Percentiles rank a stretch among this genome's conserved stretches.
Evolutionary conservation across 345 rosid species (phyloP).

Genomic region (Populus pruinosa): DNA sequence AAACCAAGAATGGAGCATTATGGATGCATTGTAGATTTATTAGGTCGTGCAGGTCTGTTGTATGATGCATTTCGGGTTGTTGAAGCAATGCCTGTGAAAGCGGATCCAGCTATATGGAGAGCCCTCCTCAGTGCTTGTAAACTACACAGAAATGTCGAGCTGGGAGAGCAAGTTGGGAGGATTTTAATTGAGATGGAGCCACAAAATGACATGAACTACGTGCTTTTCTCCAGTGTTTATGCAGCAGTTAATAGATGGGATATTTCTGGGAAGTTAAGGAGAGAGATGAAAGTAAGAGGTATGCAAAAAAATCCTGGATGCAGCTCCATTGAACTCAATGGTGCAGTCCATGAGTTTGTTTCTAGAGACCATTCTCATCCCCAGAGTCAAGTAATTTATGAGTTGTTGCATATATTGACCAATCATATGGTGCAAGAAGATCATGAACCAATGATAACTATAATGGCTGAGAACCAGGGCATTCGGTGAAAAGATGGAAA

Average conservation of each 20-base stretch:
- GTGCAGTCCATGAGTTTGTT: slow-evolving; percentile 21
- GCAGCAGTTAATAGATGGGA: slow-evolving; percentile 21
- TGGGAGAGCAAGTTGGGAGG: slow-evolving; percentile 17
- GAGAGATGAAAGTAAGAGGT: slow-evolving; percentile 17
- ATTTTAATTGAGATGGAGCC: slow-evolving; percentile 22
- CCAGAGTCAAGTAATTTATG: slow-evolving; percentile 7
- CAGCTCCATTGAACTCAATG: slow-evolving; percentile 16
- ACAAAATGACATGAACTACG: slow-evolving; percentile 21
- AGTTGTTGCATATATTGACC: slow-evolving; percentile 8
- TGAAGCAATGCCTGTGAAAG: slow-evolving; percentile 12
- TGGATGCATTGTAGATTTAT: slow-evolving; percentile 14
- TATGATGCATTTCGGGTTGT: slow-evolving; percentile 10
- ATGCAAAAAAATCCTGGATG: slow-evolving; percentile 19
- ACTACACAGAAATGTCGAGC: slow-evolving; percentile 11
- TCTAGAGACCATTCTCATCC: slow-evolving; percentile 17
- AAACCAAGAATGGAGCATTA: slow-evolving; percentile 16
- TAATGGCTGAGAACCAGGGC: background rate
- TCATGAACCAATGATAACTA: background rate
- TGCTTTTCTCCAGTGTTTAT: slow-evolving; percentile 19
- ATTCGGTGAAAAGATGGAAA: background rate
- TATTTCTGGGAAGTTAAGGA: slow-evolving; percentile 13
- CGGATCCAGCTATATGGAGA: slow-evolving; percentile 16
- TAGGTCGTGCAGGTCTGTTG: slow-evolving; percentile 19
- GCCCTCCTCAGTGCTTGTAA: slow-evolving; percentile 21
- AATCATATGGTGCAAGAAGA: slow-evolving; percentile 5